Conservation (phyloP, 768 basidiomycete species). For the Termitomyces sp. region DNA sequence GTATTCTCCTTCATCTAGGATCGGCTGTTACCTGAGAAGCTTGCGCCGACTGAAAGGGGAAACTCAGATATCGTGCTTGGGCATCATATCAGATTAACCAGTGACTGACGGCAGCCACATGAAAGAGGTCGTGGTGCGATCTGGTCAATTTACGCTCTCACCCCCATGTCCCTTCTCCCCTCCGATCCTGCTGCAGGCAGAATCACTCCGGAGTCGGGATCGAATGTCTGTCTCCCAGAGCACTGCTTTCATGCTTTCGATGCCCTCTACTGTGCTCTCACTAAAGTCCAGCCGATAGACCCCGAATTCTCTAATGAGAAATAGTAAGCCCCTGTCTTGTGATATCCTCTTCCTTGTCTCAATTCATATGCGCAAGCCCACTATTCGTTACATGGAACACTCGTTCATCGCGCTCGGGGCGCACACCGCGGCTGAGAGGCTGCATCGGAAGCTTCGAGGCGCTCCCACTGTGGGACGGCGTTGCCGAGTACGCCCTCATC, state of each 20-base stretch:
- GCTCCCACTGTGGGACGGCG: slow-evolving; percentile 65
- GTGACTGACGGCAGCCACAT: not conserved
- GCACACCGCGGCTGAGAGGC: slow-evolving; percentile 69
- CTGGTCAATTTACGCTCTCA: slow-evolving; percentile 18
- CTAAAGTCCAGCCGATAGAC: slow-evolving; percentile 48
- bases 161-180: slow-evolving; percentile 55
- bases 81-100: slow-evolving; percentile 9
- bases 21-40: not conserved
- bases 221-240: slow-evolving; percentile 58
- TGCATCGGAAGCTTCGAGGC: slow-evolving; percentile 95
- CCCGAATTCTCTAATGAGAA: slow-evolving; percentile 71
- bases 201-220: slow-evolving; percentile 34
- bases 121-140: not conserved
- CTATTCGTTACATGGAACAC: slow-evolving; percentile 98
- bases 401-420: slow-evolving; percentile 55
- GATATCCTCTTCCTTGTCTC: not conserved
- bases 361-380: slow-evolving; percentile 48
- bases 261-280: slow-evolving; percentile 74
- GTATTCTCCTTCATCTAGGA: not conserved
- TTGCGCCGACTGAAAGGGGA: slow-evolving; percentile 7
- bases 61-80: slow-evolving; percentile 1
- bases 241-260: slow-evolving; percentile 86
- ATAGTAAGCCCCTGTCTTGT: slow-evolving; percentile 54
- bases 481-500: slow-evolving; percentile 88
- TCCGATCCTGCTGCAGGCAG: slow-evolving; percentile 42